These are phyloP conservation scores for Phellopilus nigrolimitatus DNA, from an alignment of 1,284 basidiomycete species.

Conservation along the genomic window DNA sequence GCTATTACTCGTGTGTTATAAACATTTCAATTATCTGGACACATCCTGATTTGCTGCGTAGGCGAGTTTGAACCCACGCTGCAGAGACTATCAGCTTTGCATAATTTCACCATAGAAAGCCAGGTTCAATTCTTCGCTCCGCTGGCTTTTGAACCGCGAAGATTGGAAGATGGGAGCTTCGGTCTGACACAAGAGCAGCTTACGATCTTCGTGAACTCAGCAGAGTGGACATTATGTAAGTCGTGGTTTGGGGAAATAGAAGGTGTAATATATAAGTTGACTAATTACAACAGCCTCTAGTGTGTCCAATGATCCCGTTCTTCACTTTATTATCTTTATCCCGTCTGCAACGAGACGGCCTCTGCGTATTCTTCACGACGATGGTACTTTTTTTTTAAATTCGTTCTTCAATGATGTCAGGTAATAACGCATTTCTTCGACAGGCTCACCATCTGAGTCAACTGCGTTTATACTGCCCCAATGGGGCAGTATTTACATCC, in stretches of 20 bases:
- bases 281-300: constrained; percentile 54
- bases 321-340: constrained; percentile 91
- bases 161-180: constrained; percentile 36
- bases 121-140: constrained; percentile 93
- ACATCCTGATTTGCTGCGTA: constrained; percentile 31
- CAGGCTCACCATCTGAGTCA: constrained; percentile 43
- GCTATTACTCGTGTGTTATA: constrained; percentile 57
- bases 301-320: constrained; percentile 83
- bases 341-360: constrained; percentile 71
- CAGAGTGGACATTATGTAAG: constrained; percentile 90
- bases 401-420: too few relatives aligned
- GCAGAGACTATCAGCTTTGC: constrained; percentile 56
- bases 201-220: constrained; percentile 91
- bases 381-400: constrained; percentile 38
- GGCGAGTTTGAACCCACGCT: constrained; percentile 70
- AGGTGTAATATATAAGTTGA: background rate
- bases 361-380: constrained; percentile 57
- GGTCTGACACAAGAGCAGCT: constrained; percentile 75
- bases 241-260: constrained; percentile 19
- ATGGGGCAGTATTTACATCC: constrained; percentile 88
- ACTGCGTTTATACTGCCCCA: constrained; percentile 89
- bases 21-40: constrained; percentile 7
- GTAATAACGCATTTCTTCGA: background rate
- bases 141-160: constrained; percentile 70
- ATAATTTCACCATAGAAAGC: constrained; percentile 91